Base-by-base conservation (phyloP, 1,284 basidiomycete species). In the Moesziomyces sp. region DNA sequence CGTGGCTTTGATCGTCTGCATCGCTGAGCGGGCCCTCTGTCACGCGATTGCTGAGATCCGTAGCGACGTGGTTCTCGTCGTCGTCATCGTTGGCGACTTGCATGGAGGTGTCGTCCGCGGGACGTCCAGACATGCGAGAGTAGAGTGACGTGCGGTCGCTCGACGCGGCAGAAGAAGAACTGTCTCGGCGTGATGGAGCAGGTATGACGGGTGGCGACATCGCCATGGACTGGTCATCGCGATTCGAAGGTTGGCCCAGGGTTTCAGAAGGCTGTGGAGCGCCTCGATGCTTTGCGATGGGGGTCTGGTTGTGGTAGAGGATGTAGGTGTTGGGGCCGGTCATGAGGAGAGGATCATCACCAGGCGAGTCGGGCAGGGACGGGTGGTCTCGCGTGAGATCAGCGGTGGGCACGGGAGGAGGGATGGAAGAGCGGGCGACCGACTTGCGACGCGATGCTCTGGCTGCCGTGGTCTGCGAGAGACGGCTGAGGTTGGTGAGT, bases 321-420 rank as follows among this genome's bases (percentile, higher is more conserved):
- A 56, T 48, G 24, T 57, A 63, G 5, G 57, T 63, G 49, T 74
- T 54, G 10, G 72, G 72, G 18, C 66, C 72, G 6, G 51, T 63
- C 18, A 77, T 51, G 30, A 77, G 58, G 24, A 77, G 50, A 8
- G 74, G 74, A 42, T 77, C 74, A 45, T 77, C 74, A 9, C 71
- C 58, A 4, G 74, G 74, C 40, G 66, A 70, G 33, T 70, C 74
- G 18, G 74, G 74, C 40, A 63, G 53, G 6, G 53, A 53, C 6
- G 72, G 66, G 23, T 57, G 62, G 40, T 74, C 72, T 19, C 59
- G 44, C 5, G 59, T 74, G 18, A 67, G 23, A 28, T 70, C 67
- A 18, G 61, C 67, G 40, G 63, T 47, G 6, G 52, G 33, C 3
- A 60, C 55, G 4, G 71, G 62, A 5, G 66, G 66, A 4, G 59